Base-by-base conservation (phyloP, 2,329 filamentous ascomycete species). In the Ceratocystiopsis minuta region DNA sequence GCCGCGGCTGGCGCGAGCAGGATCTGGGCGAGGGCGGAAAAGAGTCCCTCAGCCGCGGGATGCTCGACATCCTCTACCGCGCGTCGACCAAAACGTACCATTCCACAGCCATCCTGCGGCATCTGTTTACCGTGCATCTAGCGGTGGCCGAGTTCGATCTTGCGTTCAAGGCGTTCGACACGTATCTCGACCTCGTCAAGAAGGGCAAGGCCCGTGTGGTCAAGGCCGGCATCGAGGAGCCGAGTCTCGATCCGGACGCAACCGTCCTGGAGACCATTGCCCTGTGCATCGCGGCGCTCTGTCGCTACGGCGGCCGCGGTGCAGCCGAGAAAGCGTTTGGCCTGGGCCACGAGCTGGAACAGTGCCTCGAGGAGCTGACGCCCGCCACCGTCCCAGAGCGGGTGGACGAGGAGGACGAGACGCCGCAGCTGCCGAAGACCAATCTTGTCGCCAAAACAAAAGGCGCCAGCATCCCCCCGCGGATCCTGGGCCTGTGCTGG, bases 81-180 rank as follows among this genome's bases (percentile, higher is more conserved):
- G 84, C 87, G 17, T 84, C 88, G 9, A 85, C 81, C 11, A 94
- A 90, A 58, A 94, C 87, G 0, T 98, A 90, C 54, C 90, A 98
- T 59, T 98, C 90, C 1, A 93, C 88, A 1, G 66, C 85, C 11
- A 82, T 96, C 47, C 64, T 98, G 28, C 72, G 88, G 44, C 75
- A 87, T 52, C 67, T 98, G 0, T 96, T 96, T 55, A 79, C 76
- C 12, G 80, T 94, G 2, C 90, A 98, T 57, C 67, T 88, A 16
- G 74, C 85, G 3, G 67, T 95, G 16, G 85, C 86, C 10, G 88
- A 98, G 51, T 96, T 95, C 50, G 84, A 94, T 43, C 65, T 96
- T 39, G 87, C 87, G 1, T 78, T 93, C 57, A 86, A 86, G 54
- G 83, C 90, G 0, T 83, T 95, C 48, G 81, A 93, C 56, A 87